These are phyloP conservation scores for Dendrobium nobile DNA, from an alignment of 106 monocot species.

Conservation along the genomic window DNA sequence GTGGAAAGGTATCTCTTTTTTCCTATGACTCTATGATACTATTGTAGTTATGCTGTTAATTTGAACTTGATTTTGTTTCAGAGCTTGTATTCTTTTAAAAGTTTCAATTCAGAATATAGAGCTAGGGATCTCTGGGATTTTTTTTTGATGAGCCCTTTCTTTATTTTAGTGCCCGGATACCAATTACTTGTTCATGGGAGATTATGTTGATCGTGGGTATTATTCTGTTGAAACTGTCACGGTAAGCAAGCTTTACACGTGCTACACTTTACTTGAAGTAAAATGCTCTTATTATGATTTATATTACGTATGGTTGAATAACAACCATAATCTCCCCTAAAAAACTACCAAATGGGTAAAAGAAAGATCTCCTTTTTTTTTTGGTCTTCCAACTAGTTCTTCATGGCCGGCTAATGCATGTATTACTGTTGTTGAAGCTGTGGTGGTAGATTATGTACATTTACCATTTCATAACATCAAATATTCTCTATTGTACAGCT, in stretches of 20 bases:
- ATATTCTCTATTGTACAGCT: conserved; percentile 43
- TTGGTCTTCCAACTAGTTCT: neutral
- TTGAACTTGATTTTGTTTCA: conserved; percentile 3
- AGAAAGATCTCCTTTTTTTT: neutral
- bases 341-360: neutral
- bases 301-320: neutral
- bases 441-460: neutral
- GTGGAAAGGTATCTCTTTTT: conserved; percentile 71
- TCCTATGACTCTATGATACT: neutral
- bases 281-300: neutral
- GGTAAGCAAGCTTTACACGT: conserved; percentile 28
- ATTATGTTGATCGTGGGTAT: conserved; percentile 98
- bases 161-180: conserved; percentile 90
- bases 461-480: neutral
- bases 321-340: neutral
- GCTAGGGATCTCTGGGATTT: neutral
- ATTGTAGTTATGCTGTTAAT: neutral
- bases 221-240: conserved; percentile 99
- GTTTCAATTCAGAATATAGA: neutral
- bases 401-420: neutral
- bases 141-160: conserved; percentile 10
- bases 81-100: neutral
- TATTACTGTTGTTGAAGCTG: neutral
- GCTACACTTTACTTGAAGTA: neutral
- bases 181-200: conserved; percentile 99